Percentiles rank a stretch among this genome's conserved stretches.
Conservation (phyloP, 1,284 basidiomycete species). For the Cryptococcus sp. region DNA sequence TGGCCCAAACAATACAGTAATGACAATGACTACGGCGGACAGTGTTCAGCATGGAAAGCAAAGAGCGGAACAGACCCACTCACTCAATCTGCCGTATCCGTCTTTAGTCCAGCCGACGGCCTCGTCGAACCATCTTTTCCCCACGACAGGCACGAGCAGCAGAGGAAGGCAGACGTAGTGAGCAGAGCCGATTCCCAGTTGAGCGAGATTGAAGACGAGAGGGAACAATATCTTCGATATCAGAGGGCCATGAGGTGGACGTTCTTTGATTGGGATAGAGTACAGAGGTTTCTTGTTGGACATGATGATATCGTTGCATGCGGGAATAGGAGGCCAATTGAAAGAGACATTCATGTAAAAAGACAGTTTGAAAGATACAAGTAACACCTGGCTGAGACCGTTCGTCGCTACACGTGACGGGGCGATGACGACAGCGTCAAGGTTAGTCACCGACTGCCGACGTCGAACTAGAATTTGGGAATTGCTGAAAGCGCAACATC, state of each 20-base stretch:
- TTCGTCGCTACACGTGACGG: no score
- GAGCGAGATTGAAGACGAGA: conserved; percentile 67
- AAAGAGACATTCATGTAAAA: neutral
- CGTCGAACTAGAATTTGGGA: no score
- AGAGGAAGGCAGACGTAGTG: conserved; percentile 69
- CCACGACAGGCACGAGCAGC: conserved; percentile 48
- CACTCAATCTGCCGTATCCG: conserved; percentile 72
- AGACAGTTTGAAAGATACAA: neutral
- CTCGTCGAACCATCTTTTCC: conserved; percentile 62
- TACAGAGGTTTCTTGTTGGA: conserved; percentile 45
- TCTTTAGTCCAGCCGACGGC: conserved; percentile 79
- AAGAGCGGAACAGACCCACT: conserved; percentile 40
- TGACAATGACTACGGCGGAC: conserved; percentile 37
- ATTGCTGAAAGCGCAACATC: no score
- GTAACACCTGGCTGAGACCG: neutral
- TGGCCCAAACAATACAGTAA: conserved; percentile 76
- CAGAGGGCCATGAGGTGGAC: conserved; percentile 63
- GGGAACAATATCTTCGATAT: conserved; percentile 61
- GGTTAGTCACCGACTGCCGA: no score
- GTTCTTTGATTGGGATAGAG: conserved; percentile 62
- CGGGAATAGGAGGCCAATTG: no score
- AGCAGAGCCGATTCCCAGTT: conserved; percentile 67
- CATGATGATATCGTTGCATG: conserved; percentile 4
- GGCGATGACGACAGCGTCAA: no score
- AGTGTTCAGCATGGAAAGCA: conserved; percentile 3